phyloP scores from a whole-genome alignment of 1,284 basidiomycete genomes.

The Ganoderma leucocontextum region DNA sequence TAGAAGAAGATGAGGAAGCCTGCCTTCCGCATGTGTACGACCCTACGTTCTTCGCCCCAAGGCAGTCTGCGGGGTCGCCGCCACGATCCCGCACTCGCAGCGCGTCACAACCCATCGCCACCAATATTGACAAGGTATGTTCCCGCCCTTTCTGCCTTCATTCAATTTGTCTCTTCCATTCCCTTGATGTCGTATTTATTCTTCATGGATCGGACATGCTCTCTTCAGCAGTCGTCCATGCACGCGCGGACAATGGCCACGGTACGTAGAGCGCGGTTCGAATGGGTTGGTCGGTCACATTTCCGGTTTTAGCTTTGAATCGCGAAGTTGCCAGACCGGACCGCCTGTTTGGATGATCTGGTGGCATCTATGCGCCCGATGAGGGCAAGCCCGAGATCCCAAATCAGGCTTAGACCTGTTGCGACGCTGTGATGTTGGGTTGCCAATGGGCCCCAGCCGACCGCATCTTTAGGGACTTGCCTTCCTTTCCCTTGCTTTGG shows the following conservation, averaged over 20 bases:
- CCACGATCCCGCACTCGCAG: slow-evolving; percentile 26
- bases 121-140: slow-evolving; percentile 34
- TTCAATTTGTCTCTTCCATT: neutral
- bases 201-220: neutral
- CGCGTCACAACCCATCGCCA: slow-evolving; percentile 18
- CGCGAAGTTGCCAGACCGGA: neutral
- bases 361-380: neutral
- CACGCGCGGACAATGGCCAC: neutral
- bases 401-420: slow-evolving; percentile 3
- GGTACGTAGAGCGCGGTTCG: neutral
- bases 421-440: slow-evolving; percentile 6
- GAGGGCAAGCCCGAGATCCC: slow-evolving; percentile 11
- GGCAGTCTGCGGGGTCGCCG: slow-evolving; percentile 20
- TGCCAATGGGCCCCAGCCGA: neutral
- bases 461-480: neutral
- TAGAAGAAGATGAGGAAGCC: slow-evolving; percentile 41
- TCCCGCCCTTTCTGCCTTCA: neutral
- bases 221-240: neutral
- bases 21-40: slow-evolving; percentile 42
- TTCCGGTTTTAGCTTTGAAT: neutral
- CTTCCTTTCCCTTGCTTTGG: slow-evolving; percentile 5
- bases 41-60: slow-evolving; percentile 39
- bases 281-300: neutral
- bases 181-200: neutral
- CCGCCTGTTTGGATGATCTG: neutral